Base-by-base conservation (phyloP, 345 rosid genomes). In the Sapria himalayana region DNA sequence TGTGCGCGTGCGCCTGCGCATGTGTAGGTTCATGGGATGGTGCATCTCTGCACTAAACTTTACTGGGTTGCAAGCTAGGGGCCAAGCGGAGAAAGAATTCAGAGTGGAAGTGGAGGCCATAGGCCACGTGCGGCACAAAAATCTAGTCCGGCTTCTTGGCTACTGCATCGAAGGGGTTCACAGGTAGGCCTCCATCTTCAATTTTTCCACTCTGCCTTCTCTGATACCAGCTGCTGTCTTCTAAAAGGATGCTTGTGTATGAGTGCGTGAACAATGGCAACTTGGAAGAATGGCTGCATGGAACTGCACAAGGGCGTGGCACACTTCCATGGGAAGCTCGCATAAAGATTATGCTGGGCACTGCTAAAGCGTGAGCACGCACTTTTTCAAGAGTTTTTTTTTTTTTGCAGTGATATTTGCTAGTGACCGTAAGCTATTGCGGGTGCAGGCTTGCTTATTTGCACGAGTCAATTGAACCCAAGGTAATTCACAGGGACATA, bases 381-480 rank as follows among this genome's bases (percentile, higher is more conserved):
- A 37, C 33, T 51, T 45, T 27, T 49, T 43, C 7, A 2, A 25
- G 18, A 12, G 40, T 32, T 32, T n/a, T n/a, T n/a, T n/a, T n/a
- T n/a, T n/a, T n/a, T n/a, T n/a, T n/a, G n/a, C n/a, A n/a, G n/a
- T n/a, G n/a, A n/a, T n/a, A n/a, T n/a, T n/a, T n/a, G n/a, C n/a
- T n/a, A n/a, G n/a, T n/a, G n/a, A n/a, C n/a, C n/a, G n/a, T n/a
- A n/a, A n/a, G n/a, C n/a, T n/a, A n/a, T n/a, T n/a, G n/a, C n/a
- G 18, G 34, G 55, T 56, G 44, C 73, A 89, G 98, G 69, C 93
- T 89, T 61, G 91, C 93, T 33, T 89, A 89, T 57, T 69, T 89
- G 73, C 98, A 89, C 21, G 94, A 89, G 67, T 94, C 94, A 39
- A 79, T 89, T 56, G 98, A 89, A 56, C 98, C 98, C 10, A 89